These are phyloP conservation scores for Uronychia setigera DNA, from an alignment of 73 alveolate species.

Conservation along the genomic window DNA sequence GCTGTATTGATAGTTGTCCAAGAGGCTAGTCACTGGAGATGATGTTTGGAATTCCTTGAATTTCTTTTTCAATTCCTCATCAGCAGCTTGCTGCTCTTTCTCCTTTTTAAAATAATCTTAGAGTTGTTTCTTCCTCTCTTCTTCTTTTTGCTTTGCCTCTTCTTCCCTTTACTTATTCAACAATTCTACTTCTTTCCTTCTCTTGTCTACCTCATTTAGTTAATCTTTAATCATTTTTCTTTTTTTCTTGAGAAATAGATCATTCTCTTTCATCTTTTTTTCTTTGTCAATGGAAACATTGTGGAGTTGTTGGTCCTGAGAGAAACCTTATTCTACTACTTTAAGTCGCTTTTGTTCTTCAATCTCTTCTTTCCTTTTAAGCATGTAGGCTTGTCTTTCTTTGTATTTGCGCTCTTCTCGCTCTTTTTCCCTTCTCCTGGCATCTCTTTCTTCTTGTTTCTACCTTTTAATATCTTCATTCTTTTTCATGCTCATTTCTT, in stretches of 20 bases:
- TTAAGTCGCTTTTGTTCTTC: conserved; percentile 17
- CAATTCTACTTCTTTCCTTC: conserved; percentile 24
- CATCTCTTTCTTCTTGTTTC: conserved; percentile 9
- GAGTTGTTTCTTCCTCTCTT: conserved; percentile 43
- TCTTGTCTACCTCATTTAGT: conserved; percentile 8
- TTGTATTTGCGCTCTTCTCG: not conserved
- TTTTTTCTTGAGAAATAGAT: conserved; percentile 20
- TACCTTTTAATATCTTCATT: conserved; percentile 7
- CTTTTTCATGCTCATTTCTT: conserved; percentile 24
- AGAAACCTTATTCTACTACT: conserved; percentile 25
- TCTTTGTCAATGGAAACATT: not conserved
- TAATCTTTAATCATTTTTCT: conserved; percentile 27
- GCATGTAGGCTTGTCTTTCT: not conserved
- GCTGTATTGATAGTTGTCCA: not conserved
- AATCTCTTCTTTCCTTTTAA: conserved; percentile 31
- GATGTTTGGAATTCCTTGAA: conserved; percentile 16
- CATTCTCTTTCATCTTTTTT: not conserved
- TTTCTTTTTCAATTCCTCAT: conserved; percentile 43
- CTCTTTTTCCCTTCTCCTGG: not conserved
- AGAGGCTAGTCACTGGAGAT: not conserved
- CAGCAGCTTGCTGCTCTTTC: conserved; percentile 40
- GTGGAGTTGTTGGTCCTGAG: conserved; percentile 20
- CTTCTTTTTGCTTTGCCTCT: conserved; percentile 10
- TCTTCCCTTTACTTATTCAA: conserved; percentile 12
- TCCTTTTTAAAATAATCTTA: conserved; percentile 27